Evolutionary conservation across 1,284 basidiomycete species (phyloP).

Genomic region (Uromyces viciae-fabae): DNA sequence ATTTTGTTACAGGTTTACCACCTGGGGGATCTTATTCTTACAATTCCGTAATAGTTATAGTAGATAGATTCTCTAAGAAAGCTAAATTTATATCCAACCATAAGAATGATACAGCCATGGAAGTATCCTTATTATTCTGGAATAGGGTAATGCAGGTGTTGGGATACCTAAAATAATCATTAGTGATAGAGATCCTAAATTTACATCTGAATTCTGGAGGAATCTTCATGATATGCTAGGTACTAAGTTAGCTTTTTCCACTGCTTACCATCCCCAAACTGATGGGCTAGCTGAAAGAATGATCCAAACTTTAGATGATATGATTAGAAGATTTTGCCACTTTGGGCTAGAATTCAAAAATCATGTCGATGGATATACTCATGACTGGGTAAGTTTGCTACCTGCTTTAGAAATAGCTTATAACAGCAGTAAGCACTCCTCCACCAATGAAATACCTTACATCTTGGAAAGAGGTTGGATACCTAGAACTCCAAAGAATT

Average conservation of each 20-base stretch:
- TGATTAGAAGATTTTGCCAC: neutral
- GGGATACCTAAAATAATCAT: neutral
- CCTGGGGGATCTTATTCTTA: neutral
- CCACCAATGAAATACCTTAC: neutral
- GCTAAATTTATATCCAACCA: neutral
- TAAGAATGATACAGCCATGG: constrained; percentile 3
- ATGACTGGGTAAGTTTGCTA: constrained; percentile 7
- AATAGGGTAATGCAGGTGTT: neutral
- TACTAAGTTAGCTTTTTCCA: neutral
- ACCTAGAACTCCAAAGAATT: no score
- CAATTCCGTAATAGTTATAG: neutral
- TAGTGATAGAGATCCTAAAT: neutral
- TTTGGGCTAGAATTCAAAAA: constrained; percentile 15
- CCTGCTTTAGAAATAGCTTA: neutral
- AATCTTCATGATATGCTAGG: neutral
- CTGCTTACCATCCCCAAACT: neutral
- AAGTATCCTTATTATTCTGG: neutral
- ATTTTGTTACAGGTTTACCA: neutral
- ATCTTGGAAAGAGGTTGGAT: neutral
- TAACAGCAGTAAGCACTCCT: neutral
- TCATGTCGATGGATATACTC: constrained; percentile 28
- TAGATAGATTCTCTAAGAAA: constrained; percentile 3
- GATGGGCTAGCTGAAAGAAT: neutral
- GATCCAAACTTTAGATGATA: constrained; percentile 11
- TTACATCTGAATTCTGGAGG: neutral